Evolutionary conservation across 768 basidiomycete genomes (phyloP).

Genomic region (Rhodocollybia butyracea): DNA sequence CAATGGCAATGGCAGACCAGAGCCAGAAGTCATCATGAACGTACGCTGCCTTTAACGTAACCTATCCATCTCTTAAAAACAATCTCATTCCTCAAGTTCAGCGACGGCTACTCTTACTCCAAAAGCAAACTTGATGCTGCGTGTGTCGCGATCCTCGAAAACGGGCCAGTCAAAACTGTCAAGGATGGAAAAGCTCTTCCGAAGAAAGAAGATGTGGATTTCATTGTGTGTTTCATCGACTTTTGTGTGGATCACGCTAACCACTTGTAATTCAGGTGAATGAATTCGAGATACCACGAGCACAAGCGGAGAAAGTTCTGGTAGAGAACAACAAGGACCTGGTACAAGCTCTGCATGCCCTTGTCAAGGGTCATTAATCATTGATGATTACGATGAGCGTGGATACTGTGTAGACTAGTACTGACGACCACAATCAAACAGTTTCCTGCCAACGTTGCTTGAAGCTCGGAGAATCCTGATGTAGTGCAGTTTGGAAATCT

Average conservation of each 20-base stretch:
- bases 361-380: conserved; percentile 21
- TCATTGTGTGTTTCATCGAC: conserved; percentile 45
- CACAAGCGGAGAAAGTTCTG: conserved; percentile 58
- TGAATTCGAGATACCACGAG: conserved; percentile 61
- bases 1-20: conserved; percentile 55
- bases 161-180: conserved; percentile 41
- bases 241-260: neutral
- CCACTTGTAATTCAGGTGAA: conserved; percentile 37
- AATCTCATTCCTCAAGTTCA: conserved; percentile 18
- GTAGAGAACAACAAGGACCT: conserved; percentile 52
- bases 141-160: conserved; percentile 55
- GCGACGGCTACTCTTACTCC: conserved; percentile 70
- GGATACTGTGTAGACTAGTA: no score
- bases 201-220: conserved; percentile 62
- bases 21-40: conserved; percentile 65
- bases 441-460: no score
- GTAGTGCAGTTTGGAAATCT: no score
- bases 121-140: conserved; percentile 68
- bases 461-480: no score
- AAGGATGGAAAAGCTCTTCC: conserved; percentile 37
- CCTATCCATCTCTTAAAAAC: neutral
- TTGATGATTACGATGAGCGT: no score
- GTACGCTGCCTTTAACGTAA: conserved; percentile 32
- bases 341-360: conserved; percentile 42
- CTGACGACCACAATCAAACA: no score